Percentiles rank a stretch among this genome's conserved stretches.
phyloP scores from a whole-genome alignment of 148 eudicot species.

The Pharnaceum exiguum region DNA sequence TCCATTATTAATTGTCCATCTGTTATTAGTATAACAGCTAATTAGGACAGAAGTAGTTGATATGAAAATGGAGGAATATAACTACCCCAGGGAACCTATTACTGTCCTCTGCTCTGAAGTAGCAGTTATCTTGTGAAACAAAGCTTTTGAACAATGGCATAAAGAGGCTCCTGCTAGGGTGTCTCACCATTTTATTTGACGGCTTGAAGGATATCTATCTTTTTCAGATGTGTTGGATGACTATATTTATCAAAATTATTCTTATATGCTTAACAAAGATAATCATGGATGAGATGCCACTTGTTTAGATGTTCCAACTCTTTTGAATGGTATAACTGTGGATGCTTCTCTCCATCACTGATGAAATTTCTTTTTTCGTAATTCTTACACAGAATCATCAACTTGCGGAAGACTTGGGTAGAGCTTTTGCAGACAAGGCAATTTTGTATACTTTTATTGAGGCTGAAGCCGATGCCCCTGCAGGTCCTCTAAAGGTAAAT shows the following conservation, averaged over 20 bases:
- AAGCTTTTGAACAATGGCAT: too few species aligned
- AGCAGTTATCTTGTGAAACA: too few species aligned
- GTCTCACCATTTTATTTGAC: too few species aligned
- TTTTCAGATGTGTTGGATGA: too few species aligned
- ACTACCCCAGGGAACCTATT: background rate
- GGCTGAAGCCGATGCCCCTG: constrained; percentile 56
- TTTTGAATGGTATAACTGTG: background rate
- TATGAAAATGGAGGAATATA: background rate
- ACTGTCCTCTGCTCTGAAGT: too few species aligned
- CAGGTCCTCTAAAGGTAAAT: constrained; percentile 71
- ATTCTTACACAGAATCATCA: constrained; percentile 39
- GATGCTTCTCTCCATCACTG: background rate
- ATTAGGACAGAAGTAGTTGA: background rate
- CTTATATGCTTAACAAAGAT: constrained; percentile 7
- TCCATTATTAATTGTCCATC: too few species aligned
- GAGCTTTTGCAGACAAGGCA: constrained; percentile 71
- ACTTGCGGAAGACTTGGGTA: constrained; percentile 74
- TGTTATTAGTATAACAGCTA: too few species aligned
- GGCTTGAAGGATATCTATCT: too few species aligned
- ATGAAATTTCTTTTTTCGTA: background rate
- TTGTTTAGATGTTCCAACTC: too few species aligned
- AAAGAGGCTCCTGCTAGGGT: too few species aligned
- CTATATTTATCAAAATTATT: background rate
- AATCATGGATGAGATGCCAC: too few species aligned
- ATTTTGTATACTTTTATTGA: constrained; percentile 50